A percentile compares a stretch with the other conserved stretches of the same genome.
phyloP scores from a whole-genome alignment of 768 basidiomycete genomes.

The Pisolithus orientalis region DNA sequence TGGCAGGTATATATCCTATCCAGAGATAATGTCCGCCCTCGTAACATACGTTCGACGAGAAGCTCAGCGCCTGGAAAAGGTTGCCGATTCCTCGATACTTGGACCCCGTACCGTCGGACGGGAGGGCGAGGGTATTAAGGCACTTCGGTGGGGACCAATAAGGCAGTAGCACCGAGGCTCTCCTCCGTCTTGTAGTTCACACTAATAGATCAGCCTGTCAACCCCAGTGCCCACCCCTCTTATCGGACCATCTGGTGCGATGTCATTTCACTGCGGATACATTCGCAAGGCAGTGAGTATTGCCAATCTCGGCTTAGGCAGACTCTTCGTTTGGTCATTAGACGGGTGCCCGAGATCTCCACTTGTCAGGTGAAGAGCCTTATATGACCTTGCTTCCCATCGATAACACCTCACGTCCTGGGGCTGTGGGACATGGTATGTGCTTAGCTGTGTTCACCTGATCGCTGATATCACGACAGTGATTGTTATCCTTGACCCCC shows the following conservation, averaged over 20 bases:
- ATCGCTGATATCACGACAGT: too few species aligned
- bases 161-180: background rate
- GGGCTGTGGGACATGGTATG: too few species aligned
- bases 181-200: background rate
- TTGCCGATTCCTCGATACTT: constrained; percentile 37
- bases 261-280: background rate
- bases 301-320: too few species aligned
- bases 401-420: too few species aligned
- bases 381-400: too few species aligned
- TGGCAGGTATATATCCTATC: constrained; percentile 61
- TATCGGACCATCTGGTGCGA: background rate
- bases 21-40: constrained; percentile 65
- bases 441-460: too few species aligned
- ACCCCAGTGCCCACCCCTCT: background rate
- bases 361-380: too few species aligned
- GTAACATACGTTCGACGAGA: constrained; percentile 70
- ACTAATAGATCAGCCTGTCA: background rate
- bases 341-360: too few species aligned
- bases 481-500: too few species aligned
- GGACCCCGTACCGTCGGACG: constrained; percentile 27
- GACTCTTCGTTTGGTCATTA: too few species aligned
- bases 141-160: constrained; percentile 22
- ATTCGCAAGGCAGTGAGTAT: too few species aligned
- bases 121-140: constrained; percentile 27
- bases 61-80: constrained; percentile 54